Evolutionary conservation across 2,329 filamentous ascomycete species (phyloP).

Genomic region (Fusarium chuoi): DNA sequence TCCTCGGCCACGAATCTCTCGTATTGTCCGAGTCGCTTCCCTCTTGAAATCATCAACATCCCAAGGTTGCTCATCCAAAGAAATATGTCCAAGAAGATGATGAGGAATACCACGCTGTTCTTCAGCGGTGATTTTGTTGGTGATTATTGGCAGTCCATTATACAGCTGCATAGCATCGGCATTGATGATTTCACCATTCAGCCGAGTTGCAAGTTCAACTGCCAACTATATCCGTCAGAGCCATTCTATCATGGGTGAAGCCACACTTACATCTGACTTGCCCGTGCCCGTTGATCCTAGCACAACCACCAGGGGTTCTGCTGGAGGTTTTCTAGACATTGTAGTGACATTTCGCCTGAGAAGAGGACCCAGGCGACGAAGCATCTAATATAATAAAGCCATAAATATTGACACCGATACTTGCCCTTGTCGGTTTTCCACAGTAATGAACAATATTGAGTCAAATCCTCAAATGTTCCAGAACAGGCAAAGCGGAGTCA

Average conservation of each 20-base stretch:
- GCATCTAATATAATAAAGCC: slow-evolving; percentile 38
- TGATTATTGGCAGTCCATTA: slow-evolving; percentile 89
- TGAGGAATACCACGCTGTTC: slow-evolving; percentile 87
- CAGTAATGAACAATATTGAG: background rate
- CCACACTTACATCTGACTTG: slow-evolving; percentile 79
- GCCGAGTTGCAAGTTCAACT: slow-evolving; percentile 82
- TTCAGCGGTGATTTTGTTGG: slow-evolving; percentile 83
- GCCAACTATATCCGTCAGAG: slow-evolving; percentile 71
- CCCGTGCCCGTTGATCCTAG: slow-evolving; percentile 93
- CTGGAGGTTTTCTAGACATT: slow-evolving; percentile 56
- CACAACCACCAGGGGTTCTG: slow-evolving; percentile 78
- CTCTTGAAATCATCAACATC: slow-evolving; percentile 80
- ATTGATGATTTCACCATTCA: slow-evolving; percentile 95
- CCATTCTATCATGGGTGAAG: background rate
- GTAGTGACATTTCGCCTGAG: slow-evolving; percentile 50
- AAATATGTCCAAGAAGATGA: slow-evolving; percentile 85
- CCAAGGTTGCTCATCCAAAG: slow-evolving; percentile 83
- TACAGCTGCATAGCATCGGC: slow-evolving; percentile 99
- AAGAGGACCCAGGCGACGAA: slow-evolving; percentile 37
- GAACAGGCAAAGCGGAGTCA: slow-evolving; percentile 26
- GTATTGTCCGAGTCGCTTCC: slow-evolving; percentile 74
- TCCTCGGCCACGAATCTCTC: slow-evolving; percentile 80
- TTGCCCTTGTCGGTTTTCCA: background rate
- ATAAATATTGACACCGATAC: background rate
- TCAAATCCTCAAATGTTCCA: slow-evolving; percentile 25